These are phyloP conservation scores for Lomentospora prolificans DNA, from an alignment of 2,329 filamentous ascomycete species.

Conservation along the genomic window DNA sequence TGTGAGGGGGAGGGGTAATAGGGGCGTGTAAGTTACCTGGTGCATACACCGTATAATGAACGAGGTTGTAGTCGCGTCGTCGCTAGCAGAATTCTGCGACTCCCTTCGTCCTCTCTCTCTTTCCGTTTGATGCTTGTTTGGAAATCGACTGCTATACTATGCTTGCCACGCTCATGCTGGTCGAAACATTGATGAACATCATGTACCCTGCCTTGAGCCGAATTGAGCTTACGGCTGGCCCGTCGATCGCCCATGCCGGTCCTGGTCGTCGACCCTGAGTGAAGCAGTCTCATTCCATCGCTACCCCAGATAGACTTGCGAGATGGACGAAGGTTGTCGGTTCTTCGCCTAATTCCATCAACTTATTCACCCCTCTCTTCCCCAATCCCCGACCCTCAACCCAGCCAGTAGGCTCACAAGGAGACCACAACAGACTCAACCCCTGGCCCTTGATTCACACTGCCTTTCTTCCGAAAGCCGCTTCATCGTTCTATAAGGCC, in stretches of 20 bases:
- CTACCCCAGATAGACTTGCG: background rate
- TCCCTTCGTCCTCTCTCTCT: background rate
- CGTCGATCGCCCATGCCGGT: conserved; percentile 5
- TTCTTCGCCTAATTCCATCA: conserved; percentile 7
- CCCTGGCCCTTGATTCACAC: conserved; percentile 6
- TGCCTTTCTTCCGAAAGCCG: conserved; percentile 6
- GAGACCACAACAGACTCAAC: conserved; percentile 4
- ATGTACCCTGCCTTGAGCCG: conserved; percentile 14
- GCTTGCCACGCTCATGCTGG: conserved; percentile 28
- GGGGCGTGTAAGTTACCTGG: background rate
- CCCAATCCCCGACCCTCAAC: background rate
- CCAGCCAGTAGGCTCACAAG: conserved; percentile 9
- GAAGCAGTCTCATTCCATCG: background rate
- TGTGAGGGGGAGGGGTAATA: background rate
- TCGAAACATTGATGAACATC: conserved; percentile 25
- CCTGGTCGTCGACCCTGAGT: background rate
- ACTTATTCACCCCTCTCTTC: conserved; percentile 9
- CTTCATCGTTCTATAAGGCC: background rate
- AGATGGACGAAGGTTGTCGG: background rate
- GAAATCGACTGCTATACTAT: conserved; percentile 18
- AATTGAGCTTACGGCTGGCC: conserved; percentile 10
- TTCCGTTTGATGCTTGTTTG: conserved; percentile 37
- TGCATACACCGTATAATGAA: background rate
- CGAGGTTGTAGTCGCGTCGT: background rate
- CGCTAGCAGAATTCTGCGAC: background rate